Base-by-base conservation (phyloP, 768 basidiomycete genomes). In the Pulveroboletus sp. region DNA sequence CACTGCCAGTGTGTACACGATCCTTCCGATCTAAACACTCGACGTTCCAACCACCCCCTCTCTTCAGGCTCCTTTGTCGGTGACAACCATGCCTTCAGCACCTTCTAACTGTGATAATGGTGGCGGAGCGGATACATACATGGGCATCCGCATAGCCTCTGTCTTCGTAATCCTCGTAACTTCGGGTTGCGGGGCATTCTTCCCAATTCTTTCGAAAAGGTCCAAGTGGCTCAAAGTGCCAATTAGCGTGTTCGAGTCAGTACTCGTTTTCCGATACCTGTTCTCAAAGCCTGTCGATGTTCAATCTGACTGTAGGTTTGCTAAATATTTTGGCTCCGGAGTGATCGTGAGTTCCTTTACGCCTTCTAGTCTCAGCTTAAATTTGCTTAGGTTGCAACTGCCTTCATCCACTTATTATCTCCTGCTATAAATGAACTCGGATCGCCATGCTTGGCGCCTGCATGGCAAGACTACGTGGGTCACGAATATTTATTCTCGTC, bases 281-380 rank as follows among this genome's bases (percentile, higher is more conserved):
- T 14, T 30, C 19, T 12, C 29, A 6, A n/a, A 5, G 12, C 23
- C 5, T 14, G 3, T 13, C 7, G n/a, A 10, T 55, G 4, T 44
- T 60, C 11, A 61, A 47, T 39, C 23, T 26, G 9, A 35, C 16
- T 20, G 17, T 50, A 88, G 86, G 43, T 89, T 93, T 64, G 85
- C 88, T 27, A 93, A 91, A 68, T 92, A 86, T 66, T 93, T 94
- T 68, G 92, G 92, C 23, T 91, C 89, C 13, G 92, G 92, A 22
- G 87, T 91, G 42, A 90, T 91, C 58, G 87, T 89, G 50, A 58
- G 84, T 72, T 26, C 14, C 11, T 56, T 32, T 34, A 13, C 43
- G 40, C 2, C 12, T 22, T 12, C 20, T 34, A 26, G 17, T 19
- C 30, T 29, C 40, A 19, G 30, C 53, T 9, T 12, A 29, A 29